These are phyloP conservation scores for Tetrahymena borealis DNA, from an alignment of 73 alveolate species.

Conservation along the genomic window DNA sequence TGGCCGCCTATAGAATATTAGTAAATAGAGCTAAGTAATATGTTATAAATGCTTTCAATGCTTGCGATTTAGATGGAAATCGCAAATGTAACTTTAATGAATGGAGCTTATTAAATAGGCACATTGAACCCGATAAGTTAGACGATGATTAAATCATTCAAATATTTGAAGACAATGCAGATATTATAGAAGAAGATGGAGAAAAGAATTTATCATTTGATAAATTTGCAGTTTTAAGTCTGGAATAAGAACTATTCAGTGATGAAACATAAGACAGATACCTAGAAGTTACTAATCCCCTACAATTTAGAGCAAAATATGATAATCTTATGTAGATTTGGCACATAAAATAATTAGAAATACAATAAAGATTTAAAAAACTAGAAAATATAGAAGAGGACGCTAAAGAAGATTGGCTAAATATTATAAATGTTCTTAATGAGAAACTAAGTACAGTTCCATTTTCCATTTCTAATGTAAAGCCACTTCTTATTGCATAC, in stretches of 20 bases:
- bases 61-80: conserved; percentile 44
- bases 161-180: conserved; percentile 36
- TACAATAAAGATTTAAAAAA: neutral
- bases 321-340: conserved; percentile 4
- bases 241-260: conserved; percentile 33
- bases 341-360: neutral
- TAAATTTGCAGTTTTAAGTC: conserved; percentile 21
- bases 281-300: conserved; percentile 3
- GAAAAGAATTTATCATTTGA: conserved; percentile 40
- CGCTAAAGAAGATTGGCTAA: conserved; percentile 25
- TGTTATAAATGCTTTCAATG: conserved; percentile 37
- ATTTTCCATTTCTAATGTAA: neutral
- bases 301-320: neutral
- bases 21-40: conserved; percentile 22
- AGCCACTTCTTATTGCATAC: conserved; percentile 34
- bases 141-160: conserved; percentile 29
- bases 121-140: conserved; percentile 29
- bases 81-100: conserved; percentile 32
- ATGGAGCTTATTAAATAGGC: conserved; percentile 30
- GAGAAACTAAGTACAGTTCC: neutral
- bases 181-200: conserved; percentile 13
- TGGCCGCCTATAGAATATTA: neutral
- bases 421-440: neutral
- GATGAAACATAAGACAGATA: conserved; percentile 16
- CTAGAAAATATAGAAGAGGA: neutral